Evolutionary conservation across 208 protist species (phyloP).

Genomic region (Trypanosoma melophagium): DNA sequence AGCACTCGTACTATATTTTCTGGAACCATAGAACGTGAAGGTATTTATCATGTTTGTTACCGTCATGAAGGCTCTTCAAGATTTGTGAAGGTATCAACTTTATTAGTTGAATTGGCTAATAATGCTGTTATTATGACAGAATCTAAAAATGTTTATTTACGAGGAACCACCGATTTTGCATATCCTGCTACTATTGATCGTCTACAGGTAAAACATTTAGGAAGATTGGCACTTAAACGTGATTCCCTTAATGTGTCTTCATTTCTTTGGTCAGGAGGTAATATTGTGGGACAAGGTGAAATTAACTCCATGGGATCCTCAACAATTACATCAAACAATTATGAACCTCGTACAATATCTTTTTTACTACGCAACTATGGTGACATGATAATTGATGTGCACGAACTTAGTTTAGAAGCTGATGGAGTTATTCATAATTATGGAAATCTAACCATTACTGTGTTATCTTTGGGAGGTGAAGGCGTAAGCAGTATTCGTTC

Average conservation of each 20-base stretch:
- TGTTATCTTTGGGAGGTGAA: constrained; percentile 57
- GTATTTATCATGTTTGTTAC: constrained; percentile 82
- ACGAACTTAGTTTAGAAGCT: constrained; percentile 54
- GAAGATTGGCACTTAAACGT: constrained; percentile 57
- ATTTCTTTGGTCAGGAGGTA: constrained; percentile 77
- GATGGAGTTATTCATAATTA: constrained; percentile 78
- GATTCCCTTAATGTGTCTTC: constrained; percentile 72
- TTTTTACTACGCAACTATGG: constrained; percentile 75
- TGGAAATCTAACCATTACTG: constrained; percentile 66
- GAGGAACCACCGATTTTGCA: constrained; percentile 54
- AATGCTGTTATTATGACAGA: constrained; percentile 55
- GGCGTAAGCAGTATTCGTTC: constrained; percentile 66
- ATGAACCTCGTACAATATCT: constrained; percentile 59
- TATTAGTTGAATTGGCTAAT: constrained; percentile 62
- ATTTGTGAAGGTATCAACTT: constrained; percentile 65
- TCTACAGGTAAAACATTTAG: constrained; percentile 65
- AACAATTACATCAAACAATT: constrained; percentile 63
- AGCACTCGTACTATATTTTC: constrained; percentile 65
- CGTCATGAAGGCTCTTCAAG: constrained; percentile 53
- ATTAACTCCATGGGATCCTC: constrained; percentile 62
- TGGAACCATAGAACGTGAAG: constrained; percentile 56
- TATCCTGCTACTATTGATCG: constrained; percentile 48
- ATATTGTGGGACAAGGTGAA: constrained; percentile 62
- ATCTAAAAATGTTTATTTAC: constrained; percentile 52
- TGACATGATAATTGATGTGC: constrained; percentile 80